Evolutionary conservation across 169 alveolate genomes (phyloP), one percentile per base, ranked within the genome.

Genomic region (Plasmodium inui): DNA sequence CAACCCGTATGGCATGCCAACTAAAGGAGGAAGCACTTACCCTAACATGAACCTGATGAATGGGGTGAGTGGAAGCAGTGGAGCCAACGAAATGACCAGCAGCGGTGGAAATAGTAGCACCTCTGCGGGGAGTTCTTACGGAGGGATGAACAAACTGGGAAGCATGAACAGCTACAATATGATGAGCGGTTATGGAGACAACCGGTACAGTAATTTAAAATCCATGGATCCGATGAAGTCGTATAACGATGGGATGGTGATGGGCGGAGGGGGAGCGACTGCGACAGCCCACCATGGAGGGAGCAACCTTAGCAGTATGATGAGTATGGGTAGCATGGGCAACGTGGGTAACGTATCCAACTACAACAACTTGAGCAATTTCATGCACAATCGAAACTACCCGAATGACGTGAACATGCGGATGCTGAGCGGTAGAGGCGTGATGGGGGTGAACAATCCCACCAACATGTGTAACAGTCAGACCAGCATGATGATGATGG

Each of bases 401-500:
- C 46, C 50, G 3, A 91, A 70, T n/a, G 91, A 91, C 12, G 41
- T 91, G 44, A 80, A 71, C 28, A 91, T 82, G 88, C 50, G 92
- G 32, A 30, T 82, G 39, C 28, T 91, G 6, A 82, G 55, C 57
- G 26, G 44, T 61, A n/a, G 83, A 39, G 61, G 78, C 22, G 50
- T 26, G 39, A 80, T 44, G 73, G 39, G 61, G 28, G 57, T 8
- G 30, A 80, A 80, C 39, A 80, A 80, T n/a, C 67, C 53, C 8
- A 5, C 50, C 6, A 80, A 22, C 32, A 28, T 44, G 73, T 26
- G 53, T 22, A 80, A 80, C 37, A 44, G 39, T 19, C 50, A 19
- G 32, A 7, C 30, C 32, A 1, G 46, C 22, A 74, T 34, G 61
- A 74, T 34, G 50, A 32, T 53, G 50, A 57, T 71, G 74, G 19